phyloP scores from a whole-genome alignment of 257 asterid genomes.

The Solanum rostratum region DNA sequence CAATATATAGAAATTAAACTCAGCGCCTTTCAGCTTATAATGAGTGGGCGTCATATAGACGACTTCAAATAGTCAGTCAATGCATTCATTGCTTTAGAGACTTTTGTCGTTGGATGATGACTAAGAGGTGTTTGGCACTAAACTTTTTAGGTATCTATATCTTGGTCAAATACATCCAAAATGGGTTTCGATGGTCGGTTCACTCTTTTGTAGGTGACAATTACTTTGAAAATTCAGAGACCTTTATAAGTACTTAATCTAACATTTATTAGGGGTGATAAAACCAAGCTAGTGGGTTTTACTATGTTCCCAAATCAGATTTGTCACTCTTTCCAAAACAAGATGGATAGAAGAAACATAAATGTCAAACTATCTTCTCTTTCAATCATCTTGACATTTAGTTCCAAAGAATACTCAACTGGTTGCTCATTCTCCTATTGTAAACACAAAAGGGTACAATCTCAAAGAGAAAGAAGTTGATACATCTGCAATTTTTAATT shows the following conservation, averaged over 20 bases:
- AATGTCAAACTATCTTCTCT: background rate
- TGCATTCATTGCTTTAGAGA: background rate
- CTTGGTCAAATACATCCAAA: background rate
- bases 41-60: background rate
- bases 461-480: background rate
- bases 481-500: background rate
- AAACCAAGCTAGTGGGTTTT: background rate
- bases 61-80: background rate
- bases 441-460: background rate
- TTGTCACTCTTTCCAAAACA: background rate
- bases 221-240: background rate
- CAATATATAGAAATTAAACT: background rate
- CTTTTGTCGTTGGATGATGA: background rate
- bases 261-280: background rate
- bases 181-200: background rate
- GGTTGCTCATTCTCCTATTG: background rate
- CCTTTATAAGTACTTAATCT: no score
- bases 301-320: background rate
- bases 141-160: background rate
- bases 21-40: background rate
- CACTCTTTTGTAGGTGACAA: background rate
- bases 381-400: background rate
- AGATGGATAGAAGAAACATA: background rate
- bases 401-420: background rate
- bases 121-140: background rate